Percentiles rank a stretch among this genome's conserved stretches.
phyloP scores from a whole-genome alignment of 2,329 filamentous ascomycete species.

The Cladophialophora immunda region DNA sequence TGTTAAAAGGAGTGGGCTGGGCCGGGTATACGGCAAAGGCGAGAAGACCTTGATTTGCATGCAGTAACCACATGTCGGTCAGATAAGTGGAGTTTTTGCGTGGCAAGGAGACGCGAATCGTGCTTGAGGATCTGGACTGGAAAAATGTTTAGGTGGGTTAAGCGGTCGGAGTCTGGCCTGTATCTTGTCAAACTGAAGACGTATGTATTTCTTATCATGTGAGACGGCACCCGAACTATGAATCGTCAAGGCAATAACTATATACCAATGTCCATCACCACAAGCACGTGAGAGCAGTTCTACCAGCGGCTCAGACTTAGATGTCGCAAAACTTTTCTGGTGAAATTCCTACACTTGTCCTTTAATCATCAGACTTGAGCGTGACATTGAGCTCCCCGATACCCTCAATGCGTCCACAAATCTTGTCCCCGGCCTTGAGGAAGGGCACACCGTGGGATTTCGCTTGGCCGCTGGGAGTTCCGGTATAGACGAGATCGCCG shows the following conservation, averaged over 20 bases:
- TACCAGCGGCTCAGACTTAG: too few relatives aligned
- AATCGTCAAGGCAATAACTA: not conserved
- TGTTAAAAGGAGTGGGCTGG: not conserved
- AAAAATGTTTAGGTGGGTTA: not conserved
- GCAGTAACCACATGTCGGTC: not conserved
- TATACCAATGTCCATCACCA: too few relatives aligned
- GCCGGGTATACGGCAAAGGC: not conserved
- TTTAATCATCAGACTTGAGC: too few relatives aligned
- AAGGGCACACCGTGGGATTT: too few relatives aligned
- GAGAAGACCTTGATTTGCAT: not conserved
- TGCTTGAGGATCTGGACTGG: slow-evolving; percentile 7
- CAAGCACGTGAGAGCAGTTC: too few relatives aligned
- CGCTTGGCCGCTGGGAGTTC: too few relatives aligned
- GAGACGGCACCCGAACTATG: not conserved
- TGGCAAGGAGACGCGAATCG: not conserved
- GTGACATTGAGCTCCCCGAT: too few relatives aligned
- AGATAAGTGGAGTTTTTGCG: not conserved
- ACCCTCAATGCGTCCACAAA: too few relatives aligned
- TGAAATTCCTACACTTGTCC: too few relatives aligned
- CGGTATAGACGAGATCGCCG: too few relatives aligned
- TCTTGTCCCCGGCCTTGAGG: too few relatives aligned
- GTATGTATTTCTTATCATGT: not conserved
- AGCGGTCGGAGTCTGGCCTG: not conserved
- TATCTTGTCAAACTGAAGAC: not conserved
- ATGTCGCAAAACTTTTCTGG: too few relatives aligned